Base-by-base conservation (phyloP, 257 asterid species). In the Petrea volubilis region DNA sequence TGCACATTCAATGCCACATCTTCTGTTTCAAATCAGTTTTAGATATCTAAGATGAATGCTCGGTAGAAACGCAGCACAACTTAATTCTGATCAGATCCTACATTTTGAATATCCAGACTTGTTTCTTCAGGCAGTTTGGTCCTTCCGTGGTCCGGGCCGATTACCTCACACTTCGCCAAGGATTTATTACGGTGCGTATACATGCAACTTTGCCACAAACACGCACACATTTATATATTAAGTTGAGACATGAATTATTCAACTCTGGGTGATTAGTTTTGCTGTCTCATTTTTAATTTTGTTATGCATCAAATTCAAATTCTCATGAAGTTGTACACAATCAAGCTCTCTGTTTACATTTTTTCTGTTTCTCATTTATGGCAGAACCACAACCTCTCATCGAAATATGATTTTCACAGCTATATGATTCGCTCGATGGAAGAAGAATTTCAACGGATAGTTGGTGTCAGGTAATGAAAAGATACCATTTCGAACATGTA, bases 371-470 rank as follows among this genome's bases (percentile, higher is more conserved):
- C 78, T 81, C 84, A 65, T 84, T 83, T 78, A 81, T 90, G 92
- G 88, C 99, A 95, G 98, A 92, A 92, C 67, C 99, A 95, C 96
- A 83, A 95, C 99, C 97, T 95, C 71, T 79, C 96, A 74, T 78
- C 96, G 71, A 87, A 78, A 78, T 90, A 95, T 82, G 99, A 95
- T 95, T 95, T 95, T 82, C 99, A 95, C 96, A 92, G 96, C 96
- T 95, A 95, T 78, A 95, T 95, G 99, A 78, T 95, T 79, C 99
- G 98, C 73, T 92, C 97, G 47, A 90, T 90, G 98, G 99, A 95
- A 86, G 99, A 95, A 83, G 99, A 95, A 74, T 95, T 95, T 78
- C 99, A 95, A 80, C 77, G 91, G 64, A 92, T 92, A 75, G 99
- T 95, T 79, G 99, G 99, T 78, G 96, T 95, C 64, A 95, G 99